Evolutionary conservation across 2,329 filamentous ascomycete genomes (phyloP).

Genomic region (Hypoxylon sp.): DNA sequence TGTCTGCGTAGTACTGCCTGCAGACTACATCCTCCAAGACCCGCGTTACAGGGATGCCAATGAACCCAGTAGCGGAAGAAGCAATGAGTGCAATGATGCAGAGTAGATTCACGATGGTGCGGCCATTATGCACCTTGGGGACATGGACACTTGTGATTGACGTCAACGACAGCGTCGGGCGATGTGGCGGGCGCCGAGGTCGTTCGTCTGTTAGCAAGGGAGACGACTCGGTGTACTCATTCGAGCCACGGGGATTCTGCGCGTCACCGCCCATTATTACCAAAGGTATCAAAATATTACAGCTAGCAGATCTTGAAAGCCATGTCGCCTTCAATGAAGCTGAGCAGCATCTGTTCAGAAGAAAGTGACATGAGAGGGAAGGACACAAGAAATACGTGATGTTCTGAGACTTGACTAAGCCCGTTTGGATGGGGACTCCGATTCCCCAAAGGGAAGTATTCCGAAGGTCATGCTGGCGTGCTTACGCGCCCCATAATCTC

Average conservation of each 20-base stretch:
- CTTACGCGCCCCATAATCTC: background rate
- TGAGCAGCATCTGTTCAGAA: background rate
- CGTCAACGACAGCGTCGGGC: constrained; percentile 42
- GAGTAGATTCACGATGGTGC: constrained; percentile 52
- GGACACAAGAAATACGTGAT: background rate
- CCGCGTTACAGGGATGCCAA: constrained; percentile 52
- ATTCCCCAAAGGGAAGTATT: constrained; percentile 26
- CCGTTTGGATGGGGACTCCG: constrained; percentile 13
- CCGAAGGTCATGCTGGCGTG: constrained; percentile 21
- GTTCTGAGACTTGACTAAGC: background rate
- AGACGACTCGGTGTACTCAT: constrained; percentile 31
- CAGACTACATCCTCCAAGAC: constrained; percentile 57
- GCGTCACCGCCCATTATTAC: constrained; percentile 21
- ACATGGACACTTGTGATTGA: constrained; percentile 46
- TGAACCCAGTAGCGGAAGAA: constrained; percentile 50
- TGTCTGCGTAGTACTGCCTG: constrained; percentile 53
- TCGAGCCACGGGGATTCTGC: constrained; percentile 18
- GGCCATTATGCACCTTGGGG: constrained; percentile 46
- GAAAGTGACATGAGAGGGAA: constrained; percentile 11
- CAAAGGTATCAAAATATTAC: background rate
- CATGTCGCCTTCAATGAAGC: background rate
- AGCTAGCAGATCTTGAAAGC: background rate
- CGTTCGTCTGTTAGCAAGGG: constrained; percentile 22
- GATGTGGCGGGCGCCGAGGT: constrained; percentile 41
- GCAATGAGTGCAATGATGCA: constrained; percentile 53